Evolutionary conservation across 2,329 filamentous ascomycete species (phyloP), one percentile per base, ranked within the genome.

Genomic region (Elsinoe batatas): DNA sequence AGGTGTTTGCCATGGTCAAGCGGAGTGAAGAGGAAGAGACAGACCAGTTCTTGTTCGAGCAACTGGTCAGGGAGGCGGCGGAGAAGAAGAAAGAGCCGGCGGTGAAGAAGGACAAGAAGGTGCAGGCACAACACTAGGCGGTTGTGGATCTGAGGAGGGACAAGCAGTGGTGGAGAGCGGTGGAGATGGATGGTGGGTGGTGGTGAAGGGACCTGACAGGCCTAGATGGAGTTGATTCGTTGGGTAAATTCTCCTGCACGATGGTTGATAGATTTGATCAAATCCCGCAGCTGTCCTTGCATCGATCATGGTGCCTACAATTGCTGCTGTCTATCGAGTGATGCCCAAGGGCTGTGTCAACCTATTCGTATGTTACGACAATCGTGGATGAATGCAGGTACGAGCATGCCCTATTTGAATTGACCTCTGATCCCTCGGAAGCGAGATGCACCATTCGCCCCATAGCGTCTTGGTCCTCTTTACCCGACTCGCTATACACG

Each of bases 31-130:
- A 98, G 61, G 93, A 98, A 75, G 93, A 98, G 72, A 91, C 93
- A 61, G 93, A 97, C 66, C 97, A 95, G 73, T 94, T 98, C 82
- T 91, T 91, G 13, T 98, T 98, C 64, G 93, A 98, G 71, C 90
- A 97, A 72, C 83, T 98, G 56, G 95, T 98, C 71, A 91, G 93
- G 51, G 93, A 98, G 69, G 91, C 91, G 3, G 90, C 91, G 57
- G 86, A 90, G 54, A 97, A 97, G 80, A 95, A 96, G 73, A 89
- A 93, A 62, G 79, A 81, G 66, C 80, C 84, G 66, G 84, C 89
- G 69, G 86, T 91, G 65, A 82, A 87, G 56, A 71, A 77, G 58
- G 64, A 63, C 47, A 76, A 77, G 68, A 82, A 82, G 20, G 51
- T 35, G 18, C 43, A 46, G 30, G 40, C 53, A n/a, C 53, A 55